Percentiles rank a stretch among this genome's conserved stretches.
Conservation (phyloP, 768 basidiomycete species). For the Lactarius evosmus region DNA sequence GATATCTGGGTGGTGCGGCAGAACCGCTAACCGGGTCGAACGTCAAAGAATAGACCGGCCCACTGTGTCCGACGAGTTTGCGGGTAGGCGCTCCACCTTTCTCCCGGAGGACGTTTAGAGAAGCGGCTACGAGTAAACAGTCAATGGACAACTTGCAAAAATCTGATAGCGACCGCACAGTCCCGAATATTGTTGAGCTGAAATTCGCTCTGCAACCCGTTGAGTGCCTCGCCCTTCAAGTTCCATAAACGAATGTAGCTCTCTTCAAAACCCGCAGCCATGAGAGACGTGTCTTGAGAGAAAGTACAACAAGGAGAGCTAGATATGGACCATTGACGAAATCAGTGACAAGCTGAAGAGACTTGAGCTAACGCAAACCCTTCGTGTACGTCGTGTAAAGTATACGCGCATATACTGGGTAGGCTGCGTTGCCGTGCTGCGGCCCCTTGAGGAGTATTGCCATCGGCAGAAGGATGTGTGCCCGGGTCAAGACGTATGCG, state of each 20-base stretch:
- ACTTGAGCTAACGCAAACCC: slow-evolving; percentile 53
- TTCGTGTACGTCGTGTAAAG: slow-evolving; percentile 91
- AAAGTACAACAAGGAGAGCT: slow-evolving; percentile 87
- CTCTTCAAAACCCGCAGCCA: slow-evolving; percentile 95
- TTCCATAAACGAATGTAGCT: slow-evolving; percentile 95
- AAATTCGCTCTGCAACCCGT: slow-evolving; percentile 74
- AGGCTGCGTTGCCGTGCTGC: slow-evolving; percentile 61
- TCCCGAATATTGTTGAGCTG: slow-evolving; percentile 62
- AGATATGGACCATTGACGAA: slow-evolving; percentile 13
- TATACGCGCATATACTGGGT: slow-evolving; percentile 94
- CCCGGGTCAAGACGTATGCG: slow-evolving; percentile 88
- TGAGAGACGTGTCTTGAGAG: slow-evolving; percentile 83
- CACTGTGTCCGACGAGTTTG: slow-evolving; percentile 97
- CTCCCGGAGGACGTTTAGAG: slow-evolving; percentile 65
- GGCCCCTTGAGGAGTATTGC: slow-evolving; percentile 55
- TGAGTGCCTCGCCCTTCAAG: slow-evolving; percentile 86
- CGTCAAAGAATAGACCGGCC: slow-evolving; percentile 89
- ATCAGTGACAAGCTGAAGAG: neutral
- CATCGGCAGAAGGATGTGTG: slow-evolving; percentile 52
- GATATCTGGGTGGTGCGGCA: slow-evolving; percentile 76
- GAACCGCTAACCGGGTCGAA: slow-evolving; percentile 93
- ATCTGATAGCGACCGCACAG: slow-evolving; percentile 44
- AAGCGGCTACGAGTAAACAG: slow-evolving; percentile 44
- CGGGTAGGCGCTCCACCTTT: slow-evolving; percentile 81
- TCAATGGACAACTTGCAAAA: neutral